These are phyloP conservation scores for Cichorium intybus DNA, from an alignment of 140 eudicot species.

Conservation along the genomic window DNA sequence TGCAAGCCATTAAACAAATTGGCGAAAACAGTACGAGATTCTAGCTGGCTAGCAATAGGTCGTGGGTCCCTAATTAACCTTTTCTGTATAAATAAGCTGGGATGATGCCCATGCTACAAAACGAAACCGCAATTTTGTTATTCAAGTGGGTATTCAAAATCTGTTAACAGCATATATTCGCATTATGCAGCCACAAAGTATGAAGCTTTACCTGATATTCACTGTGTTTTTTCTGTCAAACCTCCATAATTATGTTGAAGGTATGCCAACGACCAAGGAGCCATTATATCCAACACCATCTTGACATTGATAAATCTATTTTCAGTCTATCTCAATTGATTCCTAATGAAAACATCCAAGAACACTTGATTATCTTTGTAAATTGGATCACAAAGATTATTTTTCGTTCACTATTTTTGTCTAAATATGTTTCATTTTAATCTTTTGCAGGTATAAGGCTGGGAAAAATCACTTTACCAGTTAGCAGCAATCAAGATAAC, in stretches of 20 bases:
- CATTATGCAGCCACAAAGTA: constrained; percentile 14
- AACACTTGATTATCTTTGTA: background rate
- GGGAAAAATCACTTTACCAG: constrained; percentile 21
- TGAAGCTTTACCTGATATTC: constrained; percentile 31
- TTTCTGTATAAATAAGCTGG: constrained; percentile 26
- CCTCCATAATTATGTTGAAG: constrained; percentile 23
- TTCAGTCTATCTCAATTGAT: background rate
- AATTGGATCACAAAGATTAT: background rate
- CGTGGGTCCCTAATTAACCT: constrained; percentile 20
- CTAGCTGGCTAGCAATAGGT: constrained; percentile 14
- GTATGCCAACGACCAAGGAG: constrained; percentile 12
- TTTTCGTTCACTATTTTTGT: background rate
- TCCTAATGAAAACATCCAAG: background rate
- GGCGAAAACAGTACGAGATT: background rate
- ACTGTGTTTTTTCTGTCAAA: constrained; percentile 23
- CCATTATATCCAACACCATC: background rate
- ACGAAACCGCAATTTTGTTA: background rate
- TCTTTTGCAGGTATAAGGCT: constrained; percentile 32
- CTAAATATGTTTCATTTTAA: background rate
- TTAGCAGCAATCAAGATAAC: constrained; percentile 23
- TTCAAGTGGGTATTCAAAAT: background rate
- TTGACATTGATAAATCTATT: background rate
- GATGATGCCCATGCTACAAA: background rate
- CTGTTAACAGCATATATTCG: background rate
- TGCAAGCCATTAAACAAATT: constrained; percentile 21